These are phyloP conservation scores for Aquilaria malaccensis DNA, from an alignment of 345 rosid genomes.

Conservation along the genomic window DNA sequence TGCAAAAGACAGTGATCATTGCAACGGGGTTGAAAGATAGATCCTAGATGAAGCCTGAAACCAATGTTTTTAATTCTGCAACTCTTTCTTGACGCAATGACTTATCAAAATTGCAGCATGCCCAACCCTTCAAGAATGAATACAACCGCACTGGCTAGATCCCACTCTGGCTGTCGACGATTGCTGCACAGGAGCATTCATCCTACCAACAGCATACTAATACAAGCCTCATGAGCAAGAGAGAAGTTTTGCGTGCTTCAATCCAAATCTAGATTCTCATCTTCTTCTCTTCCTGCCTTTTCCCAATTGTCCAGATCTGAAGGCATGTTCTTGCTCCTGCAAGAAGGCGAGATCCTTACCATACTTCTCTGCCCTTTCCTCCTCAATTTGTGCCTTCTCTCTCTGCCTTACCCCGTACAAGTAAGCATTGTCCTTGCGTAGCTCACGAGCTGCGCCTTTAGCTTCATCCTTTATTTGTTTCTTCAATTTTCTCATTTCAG, in stretches of 20 bases:
- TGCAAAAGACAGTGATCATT: no score
- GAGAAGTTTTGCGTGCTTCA: no score
- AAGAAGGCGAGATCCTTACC: slow-evolving; percentile 75
- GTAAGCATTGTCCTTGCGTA: slow-evolving; percentile 73
- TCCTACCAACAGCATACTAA: background rate
- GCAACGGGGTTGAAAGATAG: no score
- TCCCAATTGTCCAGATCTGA: slow-evolving; percentile 84
- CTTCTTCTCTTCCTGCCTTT: slow-evolving; percentile 63
- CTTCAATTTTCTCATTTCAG: slow-evolving; percentile 58
- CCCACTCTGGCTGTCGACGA: no score
- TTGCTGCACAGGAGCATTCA: no score
- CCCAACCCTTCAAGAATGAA: no score
- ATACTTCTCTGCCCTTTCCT: slow-evolving; percentile 64
- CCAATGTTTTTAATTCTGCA: no score
- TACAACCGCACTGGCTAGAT: no score
- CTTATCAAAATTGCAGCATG: no score
- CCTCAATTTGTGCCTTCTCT: slow-evolving; percentile 36
- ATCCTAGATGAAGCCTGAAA: no score
- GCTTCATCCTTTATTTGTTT: slow-evolving; percentile 49
- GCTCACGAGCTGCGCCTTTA: slow-evolving; percentile 73
- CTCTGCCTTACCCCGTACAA: slow-evolving; percentile 46
- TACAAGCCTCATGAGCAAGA: background rate
- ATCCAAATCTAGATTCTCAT: background rate
- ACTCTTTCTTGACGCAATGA: no score
- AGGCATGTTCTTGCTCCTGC: slow-evolving; percentile 88